Base-by-base conservation (phyloP, 805 yeast species). In the Teunomyces cretensis region DNA sequence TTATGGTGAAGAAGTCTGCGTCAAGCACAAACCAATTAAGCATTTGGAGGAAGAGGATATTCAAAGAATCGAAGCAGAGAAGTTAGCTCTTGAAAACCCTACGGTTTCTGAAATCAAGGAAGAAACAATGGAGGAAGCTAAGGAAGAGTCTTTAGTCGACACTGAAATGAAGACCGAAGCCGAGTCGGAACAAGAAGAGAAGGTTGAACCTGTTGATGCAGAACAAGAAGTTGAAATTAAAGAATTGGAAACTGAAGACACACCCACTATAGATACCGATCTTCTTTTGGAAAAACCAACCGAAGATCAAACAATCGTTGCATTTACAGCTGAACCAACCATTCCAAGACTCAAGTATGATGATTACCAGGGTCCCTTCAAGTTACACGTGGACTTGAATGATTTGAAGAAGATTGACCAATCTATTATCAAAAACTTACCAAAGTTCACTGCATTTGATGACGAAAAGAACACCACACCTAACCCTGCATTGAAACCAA, bases 1-100 rank as follows among this genome's bases (percentile, higher is more conserved):
- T 1, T 79, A 76, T 53, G 97, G 97, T 0, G 82, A 81, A 57
- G 66, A 61, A 6, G 78, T 76, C 15, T 84, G 96, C 56, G 68
- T 88, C 11, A 79, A 75, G 47, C 64, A 78, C 41, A 76, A 70
- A 51, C 73, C 77, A 2, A 74, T 81, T 15, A 52, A 43, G 13
- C 56, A 55, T 41, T 37, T 64, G 7, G 49, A 47, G 9, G 57
- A 44, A 8, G 44, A 15, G 11, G 42, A 43, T 8, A 31, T 28
- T 2, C 33, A 22, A 33, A 45, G 40, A 13, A 30, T 28, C 14
- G 43, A 33, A 9, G 44, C 19, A 15, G 39, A 19, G 9, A 39
- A 30, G 13, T n/a, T 26, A 16, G 30, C 28, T n/a, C 16, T 17
- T 11, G 41, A 40, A 6, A 36, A 40, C 5, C 17, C 31, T 14